Base-by-base conservation (phyloP, 768 basidiomycete species). In the Lyophyllum semitale region DNA sequence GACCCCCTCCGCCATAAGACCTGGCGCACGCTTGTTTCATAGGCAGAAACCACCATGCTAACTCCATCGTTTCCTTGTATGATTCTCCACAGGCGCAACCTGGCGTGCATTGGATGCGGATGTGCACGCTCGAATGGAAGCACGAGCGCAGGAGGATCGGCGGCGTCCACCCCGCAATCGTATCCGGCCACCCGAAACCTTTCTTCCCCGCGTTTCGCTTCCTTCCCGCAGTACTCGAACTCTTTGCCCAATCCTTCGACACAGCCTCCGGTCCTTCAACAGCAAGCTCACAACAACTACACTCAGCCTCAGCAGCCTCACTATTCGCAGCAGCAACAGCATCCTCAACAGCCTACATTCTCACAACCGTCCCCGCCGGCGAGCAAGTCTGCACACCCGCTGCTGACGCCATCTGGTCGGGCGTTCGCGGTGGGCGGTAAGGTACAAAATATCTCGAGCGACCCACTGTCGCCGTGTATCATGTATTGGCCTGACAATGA, bases 401-500 rank as follows among this genome's bases (percentile, higher is more conserved):
- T 92, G 47, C 82, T 94, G 59, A 93, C 92, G 1, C 92, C 92
- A 3, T 91, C 91, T 11, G 92, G 92, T 2, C 82, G 87, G 20
- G 83, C 87, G 8, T 87, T 94, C 57, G 84, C 88, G 48, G 68
- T 81, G 22, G 90, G 91, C 53, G 92, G 91, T 9, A 83, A 83
- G 59, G 89, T 93, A 7, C 88, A 87, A 63, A 92, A 94, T 62
- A 70, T 93, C 56, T 92, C 89, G 25, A 74, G 62, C 35, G 89
- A 93, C 66, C 89, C 90, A 18, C 67, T 84, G 46, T 63, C 74
- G 26, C 88, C 91, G 3, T 91, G 91, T 62, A 78, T 92, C 73
- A 87, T 93, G 84, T 93, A 88, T 63, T 94, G 92, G 92, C 91
- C 92, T 4, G 91, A 93, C 68, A 94, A 94, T 62, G 92, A 94